These are phyloP conservation scores for Rhizopus microsporus DNA, from an alignment of 371 early-diverging fungal species.

Conservation along the genomic window DNA sequence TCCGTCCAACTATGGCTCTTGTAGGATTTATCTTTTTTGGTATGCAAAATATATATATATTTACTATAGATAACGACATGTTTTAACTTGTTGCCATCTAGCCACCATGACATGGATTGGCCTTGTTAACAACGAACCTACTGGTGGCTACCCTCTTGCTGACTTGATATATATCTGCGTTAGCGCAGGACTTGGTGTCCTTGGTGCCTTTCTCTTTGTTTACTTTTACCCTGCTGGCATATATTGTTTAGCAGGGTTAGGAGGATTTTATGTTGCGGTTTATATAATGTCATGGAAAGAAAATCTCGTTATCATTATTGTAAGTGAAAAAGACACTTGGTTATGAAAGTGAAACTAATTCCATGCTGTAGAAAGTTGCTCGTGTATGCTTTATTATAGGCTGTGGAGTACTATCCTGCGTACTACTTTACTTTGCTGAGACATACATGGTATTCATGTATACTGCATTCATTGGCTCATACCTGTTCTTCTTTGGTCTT, in stretches of 20 bases:
- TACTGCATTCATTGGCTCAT: slow-evolving; percentile 48
- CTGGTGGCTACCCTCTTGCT: slow-evolving; percentile 38
- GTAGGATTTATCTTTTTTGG: slow-evolving; percentile 55
- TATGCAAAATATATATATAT: slow-evolving; percentile 14
- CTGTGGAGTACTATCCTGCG: slow-evolving; percentile 30
- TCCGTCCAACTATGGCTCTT: slow-evolving; percentile 43
- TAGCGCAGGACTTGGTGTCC: slow-evolving; percentile 42
- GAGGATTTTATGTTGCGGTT: slow-evolving; percentile 44
- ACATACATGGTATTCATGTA: slow-evolving; percentile 42
- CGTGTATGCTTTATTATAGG: slow-evolving; percentile 49
- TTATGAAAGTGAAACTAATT: not conserved
- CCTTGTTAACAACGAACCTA: slow-evolving; percentile 50
- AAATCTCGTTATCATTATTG: slow-evolving; percentile 43
- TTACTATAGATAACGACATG: not conserved
- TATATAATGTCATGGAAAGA: slow-evolving; percentile 52
- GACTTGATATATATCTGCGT: slow-evolving; percentile 47
- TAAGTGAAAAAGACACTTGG: slow-evolving; percentile 16
- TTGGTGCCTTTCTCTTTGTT: slow-evolving; percentile 37
- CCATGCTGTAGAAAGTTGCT: slow-evolving; percentile 37
- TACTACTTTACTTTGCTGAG: slow-evolving; percentile 36
- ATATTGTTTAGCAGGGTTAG: slow-evolving; percentile 29
- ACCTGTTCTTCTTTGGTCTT: slow-evolving; percentile 51
- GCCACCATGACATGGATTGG: slow-evolving; percentile 55
- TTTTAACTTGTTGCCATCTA: slow-evolving; percentile 10
- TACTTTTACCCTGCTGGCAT: slow-evolving; percentile 32